These are phyloP conservation scores for Cyamopsis tetragonoloba DNA, from an alignment of 306 rosid species.

Conservation along the genomic window DNA sequence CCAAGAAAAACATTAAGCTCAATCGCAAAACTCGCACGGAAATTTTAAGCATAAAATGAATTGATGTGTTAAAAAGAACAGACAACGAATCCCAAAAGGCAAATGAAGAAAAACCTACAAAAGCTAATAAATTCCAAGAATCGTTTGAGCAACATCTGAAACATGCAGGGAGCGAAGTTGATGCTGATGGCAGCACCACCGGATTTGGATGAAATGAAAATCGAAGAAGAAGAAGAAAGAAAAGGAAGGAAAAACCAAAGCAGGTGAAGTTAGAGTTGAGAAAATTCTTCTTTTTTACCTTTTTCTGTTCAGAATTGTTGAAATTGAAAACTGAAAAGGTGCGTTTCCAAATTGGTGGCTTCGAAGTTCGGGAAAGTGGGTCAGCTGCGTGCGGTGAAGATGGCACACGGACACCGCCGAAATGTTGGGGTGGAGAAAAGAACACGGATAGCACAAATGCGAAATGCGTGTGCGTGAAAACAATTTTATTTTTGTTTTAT, in stretches of 20 bases:
- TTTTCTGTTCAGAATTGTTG: background rate
- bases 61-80: background rate
- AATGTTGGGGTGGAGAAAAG: constrained; percentile 5
- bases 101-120: background rate
- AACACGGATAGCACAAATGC: background rate
- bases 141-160: background rate
- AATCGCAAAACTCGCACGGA: background rate
- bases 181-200: background rate
- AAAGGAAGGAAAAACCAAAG: background rate
- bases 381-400: background rate
- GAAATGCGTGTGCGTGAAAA: background rate
- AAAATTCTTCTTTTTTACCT: constrained; percentile 3
- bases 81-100: no score
- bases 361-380: background rate
- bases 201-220: background rate
- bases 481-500: background rate
- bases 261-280: background rate
- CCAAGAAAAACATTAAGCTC: background rate
- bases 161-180: background rate
- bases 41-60: background rate
- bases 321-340: background rate
- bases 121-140: background rate
- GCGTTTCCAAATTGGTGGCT: background rate
- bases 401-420: background rate
- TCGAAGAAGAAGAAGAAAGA: background rate